These are phyloP conservation scores for Lepidium africanum DNA, from an alignment of 345 rosid species.

Conservation along the genomic window DNA sequence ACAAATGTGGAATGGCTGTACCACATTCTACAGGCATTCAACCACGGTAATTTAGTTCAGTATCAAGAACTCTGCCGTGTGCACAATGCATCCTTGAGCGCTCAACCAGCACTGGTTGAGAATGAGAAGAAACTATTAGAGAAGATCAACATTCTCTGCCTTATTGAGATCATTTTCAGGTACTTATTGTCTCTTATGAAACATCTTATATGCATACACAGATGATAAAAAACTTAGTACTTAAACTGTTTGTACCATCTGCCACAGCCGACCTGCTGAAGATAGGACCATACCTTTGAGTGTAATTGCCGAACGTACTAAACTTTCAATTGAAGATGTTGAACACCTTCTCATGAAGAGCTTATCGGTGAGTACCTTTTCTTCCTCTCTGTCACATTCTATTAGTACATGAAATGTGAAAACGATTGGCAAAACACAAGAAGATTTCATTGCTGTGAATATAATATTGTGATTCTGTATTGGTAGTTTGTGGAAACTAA, in stretches of 20 bases:
- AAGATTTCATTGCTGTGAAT: not conserved
- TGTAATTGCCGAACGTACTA: constrained; percentile 81
- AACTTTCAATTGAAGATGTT: constrained; percentile 72
- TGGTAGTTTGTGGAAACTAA: not conserved
- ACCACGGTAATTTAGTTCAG: constrained; percentile 71
- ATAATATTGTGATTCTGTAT: not conserved
- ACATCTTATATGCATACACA: not conserved
- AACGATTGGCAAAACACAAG: not conserved
- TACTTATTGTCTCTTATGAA: constrained; percentile 14
- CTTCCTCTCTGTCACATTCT: not conserved
- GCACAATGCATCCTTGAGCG: constrained; percentile 65
- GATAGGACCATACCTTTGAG: constrained; percentile 83
- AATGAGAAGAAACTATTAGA: constrained; percentile 84
- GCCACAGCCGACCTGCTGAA: constrained; percentile 82
- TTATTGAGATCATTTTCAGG: constrained; percentile 98
- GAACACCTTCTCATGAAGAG: constrained; percentile 98
- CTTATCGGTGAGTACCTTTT: constrained; percentile 60
- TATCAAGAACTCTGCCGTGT: constrained; percentile 81
- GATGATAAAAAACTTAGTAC: not conserved
- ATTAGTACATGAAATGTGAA: not conserved
- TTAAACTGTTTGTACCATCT: not conserved
- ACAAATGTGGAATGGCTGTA: constrained; percentile 93
- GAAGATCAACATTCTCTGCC: constrained; percentile 92
- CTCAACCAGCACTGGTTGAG: constrained; percentile 94
- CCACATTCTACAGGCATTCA: constrained; percentile 89